Evolutionary conservation across 1,139 yeast species (phyloP).

Genomic region (Geotrichum australiense): DNA sequence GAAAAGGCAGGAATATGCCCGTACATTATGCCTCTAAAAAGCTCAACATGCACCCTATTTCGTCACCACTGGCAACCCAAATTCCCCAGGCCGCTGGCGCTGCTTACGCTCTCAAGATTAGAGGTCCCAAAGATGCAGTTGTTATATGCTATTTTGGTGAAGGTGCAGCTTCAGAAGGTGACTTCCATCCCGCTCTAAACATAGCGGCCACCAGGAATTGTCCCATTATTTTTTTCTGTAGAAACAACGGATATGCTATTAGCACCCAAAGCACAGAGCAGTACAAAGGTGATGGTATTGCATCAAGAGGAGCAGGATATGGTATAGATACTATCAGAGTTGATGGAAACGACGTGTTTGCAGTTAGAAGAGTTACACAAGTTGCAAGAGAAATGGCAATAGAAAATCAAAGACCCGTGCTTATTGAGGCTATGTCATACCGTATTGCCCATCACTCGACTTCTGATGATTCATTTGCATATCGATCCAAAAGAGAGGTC

Average conservation of each 20-base stretch:
- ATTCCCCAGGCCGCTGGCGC: conserved; percentile 37
- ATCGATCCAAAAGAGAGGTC: conserved; percentile 33
- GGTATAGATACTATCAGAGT: conserved; percentile 35
- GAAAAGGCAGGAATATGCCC: conserved; percentile 35
- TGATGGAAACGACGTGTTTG: conserved; percentile 35
- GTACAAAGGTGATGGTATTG: conserved; percentile 36
- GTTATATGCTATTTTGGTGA: conserved; percentile 35
- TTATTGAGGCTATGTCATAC: conserved; percentile 36
- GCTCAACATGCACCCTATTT: conserved; percentile 34
- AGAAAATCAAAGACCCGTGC: conserved; percentile 30
- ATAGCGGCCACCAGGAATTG: conserved; percentile 36
- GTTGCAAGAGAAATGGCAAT: conserved; percentile 31
- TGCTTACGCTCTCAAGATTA: conserved; percentile 33
- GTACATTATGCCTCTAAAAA: conserved; percentile 31
- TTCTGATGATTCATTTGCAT: conserved; percentile 36
- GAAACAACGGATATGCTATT: conserved; percentile 37
- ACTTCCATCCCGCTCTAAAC: conserved; percentile 36
- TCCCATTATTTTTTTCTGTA: conserved; percentile 33
- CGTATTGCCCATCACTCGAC: conserved; percentile 37
- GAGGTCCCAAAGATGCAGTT: conserved; percentile 25
- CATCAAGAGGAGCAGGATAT: conserved; percentile 33
- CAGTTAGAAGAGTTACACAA: conserved; percentile 32
- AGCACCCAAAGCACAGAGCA: conserved; percentile 35
- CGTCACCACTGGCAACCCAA: conserved; percentile 35
- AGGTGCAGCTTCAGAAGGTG: conserved; percentile 38